Base-by-base conservation (phyloP, 129 eudicot genomes). In the Centrapalus pauciflorus region DNA sequence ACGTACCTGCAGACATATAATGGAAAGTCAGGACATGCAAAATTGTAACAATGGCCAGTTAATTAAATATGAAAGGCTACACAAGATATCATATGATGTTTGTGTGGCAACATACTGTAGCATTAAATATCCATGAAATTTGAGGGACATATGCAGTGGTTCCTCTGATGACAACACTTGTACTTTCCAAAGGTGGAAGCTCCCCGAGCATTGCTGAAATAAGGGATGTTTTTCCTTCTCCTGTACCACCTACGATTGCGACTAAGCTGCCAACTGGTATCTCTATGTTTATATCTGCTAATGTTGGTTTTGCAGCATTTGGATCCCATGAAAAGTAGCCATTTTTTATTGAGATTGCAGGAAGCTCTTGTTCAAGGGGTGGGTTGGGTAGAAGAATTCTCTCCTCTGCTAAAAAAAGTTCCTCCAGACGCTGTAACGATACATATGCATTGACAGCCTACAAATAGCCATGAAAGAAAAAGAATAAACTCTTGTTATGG, bases 141-240 rank as follows among this genome's bases (percentile, higher is more conserved):
- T 93, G 98, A 24, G 98, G 95, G 61, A 93, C 95, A 74, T 83
- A 93, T 51, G 98, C 98, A 75, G 79, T 83, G 1, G 84, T 77
- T 78, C 98, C 98, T 80, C 98, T 81, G 48, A 88, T 78, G 60
- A 84, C 77, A 54, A 85, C 95, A 64, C 74, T 78, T 32, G 85
- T 38, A 57, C 70, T 80, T 67, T 75, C 76, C 57, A 65, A 51
- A 51, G 95, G 76, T 72, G 98, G 95, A 84, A 93, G 83, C 78
- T 93, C 98, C 32, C 96, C 95, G 21, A 93, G 91, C 98, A 93
- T 93, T 72, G 98, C 98, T 49, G 98, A 84, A 43, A 88, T 66
- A 54, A 93, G 95, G 20, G 98, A 93, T 54, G 98, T 93, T 67
- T 93, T 93, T 61, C 98, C 98, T 75, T 93, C 98, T 61, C 98